These are phyloP conservation scores for Barnettozyma salicaria DNA, from an alignment of 805 yeast species.

Conservation along the genomic window DNA sequence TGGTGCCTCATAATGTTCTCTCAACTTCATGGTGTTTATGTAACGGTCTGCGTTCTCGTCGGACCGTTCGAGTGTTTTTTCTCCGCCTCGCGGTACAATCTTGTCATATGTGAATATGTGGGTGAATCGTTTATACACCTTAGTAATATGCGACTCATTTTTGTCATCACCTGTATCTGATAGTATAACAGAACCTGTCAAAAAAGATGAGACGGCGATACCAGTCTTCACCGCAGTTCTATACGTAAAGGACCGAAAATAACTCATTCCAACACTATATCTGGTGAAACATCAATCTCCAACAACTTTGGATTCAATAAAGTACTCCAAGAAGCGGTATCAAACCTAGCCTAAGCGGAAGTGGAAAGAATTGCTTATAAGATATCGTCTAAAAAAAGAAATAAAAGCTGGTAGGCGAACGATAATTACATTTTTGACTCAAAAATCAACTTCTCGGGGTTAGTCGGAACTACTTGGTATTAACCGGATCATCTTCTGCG, in stretches of 20 bases:
- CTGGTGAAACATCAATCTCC: neutral
- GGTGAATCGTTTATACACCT: slow-evolving; percentile 7
- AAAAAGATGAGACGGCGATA: slow-evolving; percentile 5
- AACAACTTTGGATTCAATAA: too few species aligned
- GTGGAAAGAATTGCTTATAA: too few species aligned
- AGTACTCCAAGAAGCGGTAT: too few species aligned
- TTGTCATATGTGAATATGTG: slow-evolving; percentile 12
- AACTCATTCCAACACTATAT: slow-evolving; percentile 2
- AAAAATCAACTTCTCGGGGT: too few species aligned
- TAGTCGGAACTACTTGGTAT: too few species aligned
- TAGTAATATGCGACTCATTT: slow-evolving; percentile 10
- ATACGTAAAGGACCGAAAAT: slow-evolving; percentile 4
- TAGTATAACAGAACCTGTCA: slow-evolving; percentile 8
- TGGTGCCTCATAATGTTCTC: slow-evolving; percentile 48
- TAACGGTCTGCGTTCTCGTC: slow-evolving; percentile 6
- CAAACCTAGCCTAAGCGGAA: too few species aligned
- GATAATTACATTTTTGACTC: too few species aligned
- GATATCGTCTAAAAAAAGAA: too few species aligned
- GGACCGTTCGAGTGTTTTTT: slow-evolving; percentile 4
- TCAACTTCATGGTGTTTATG: slow-evolving; percentile 17
- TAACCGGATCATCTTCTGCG: too few species aligned
- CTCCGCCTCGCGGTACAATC: slow-evolving; percentile 6
- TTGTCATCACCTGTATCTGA: slow-evolving; percentile 12
- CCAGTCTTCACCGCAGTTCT: slow-evolving; percentile 11
- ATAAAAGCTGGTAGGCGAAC: too few species aligned